Evolutionary conservation across 306 rosid species (phyloP).

Genomic region (Ceratonia siliqua): DNA sequence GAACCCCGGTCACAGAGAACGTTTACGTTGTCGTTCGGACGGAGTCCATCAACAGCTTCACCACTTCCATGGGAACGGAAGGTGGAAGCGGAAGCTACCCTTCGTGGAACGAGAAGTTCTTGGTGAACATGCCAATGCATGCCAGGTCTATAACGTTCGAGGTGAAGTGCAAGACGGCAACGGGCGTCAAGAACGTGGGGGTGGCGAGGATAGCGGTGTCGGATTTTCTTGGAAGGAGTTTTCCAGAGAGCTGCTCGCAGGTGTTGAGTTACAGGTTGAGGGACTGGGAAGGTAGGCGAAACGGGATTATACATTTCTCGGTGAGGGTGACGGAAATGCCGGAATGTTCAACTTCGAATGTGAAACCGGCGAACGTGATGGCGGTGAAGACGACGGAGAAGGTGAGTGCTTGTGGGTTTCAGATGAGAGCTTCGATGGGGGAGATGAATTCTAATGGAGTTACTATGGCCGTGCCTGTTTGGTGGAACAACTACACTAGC

Average conservation of each 20-base stretch:
- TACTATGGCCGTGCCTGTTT: slow-evolving; percentile 18
- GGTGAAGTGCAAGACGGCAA: slow-evolving; percentile 45
- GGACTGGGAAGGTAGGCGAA: slow-evolving; percentile 41
- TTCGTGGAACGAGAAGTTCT: slow-evolving; percentile 48
- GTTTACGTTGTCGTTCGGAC: slow-evolving; percentile 43
- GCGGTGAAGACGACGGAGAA: neutral
- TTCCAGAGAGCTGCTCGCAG: slow-evolving; percentile 46
- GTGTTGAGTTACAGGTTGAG: slow-evolving; percentile 57
- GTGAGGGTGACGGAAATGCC: slow-evolving; percentile 43
- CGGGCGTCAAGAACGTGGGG: slow-evolving; percentile 37
- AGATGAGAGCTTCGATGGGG: neutral
- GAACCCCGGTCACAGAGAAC: slow-evolving; percentile 37
- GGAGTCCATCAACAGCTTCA: slow-evolving; percentile 29
- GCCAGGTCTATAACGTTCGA: slow-evolving; percentile 38
- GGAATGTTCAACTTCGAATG: neutral
- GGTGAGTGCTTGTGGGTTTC: neutral
- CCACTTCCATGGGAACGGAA: slow-evolving; percentile 33
- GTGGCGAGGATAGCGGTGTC: slow-evolving; percentile 47
- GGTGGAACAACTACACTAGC: slow-evolving; percentile 23
- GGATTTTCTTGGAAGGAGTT: slow-evolving; percentile 37
- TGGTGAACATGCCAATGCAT: slow-evolving; percentile 38
- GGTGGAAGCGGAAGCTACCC: slow-evolving; percentile 39
- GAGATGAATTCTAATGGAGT: neutral
- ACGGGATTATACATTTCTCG: slow-evolving; percentile 54
- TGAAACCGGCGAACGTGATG: neutral